A percentile compares a stretch with the other conserved stretches of the same genome.
Conservation (phyloP, 2,329 filamentous ascomycete genomes). For the Daldinia eschscholtzii region DNA sequence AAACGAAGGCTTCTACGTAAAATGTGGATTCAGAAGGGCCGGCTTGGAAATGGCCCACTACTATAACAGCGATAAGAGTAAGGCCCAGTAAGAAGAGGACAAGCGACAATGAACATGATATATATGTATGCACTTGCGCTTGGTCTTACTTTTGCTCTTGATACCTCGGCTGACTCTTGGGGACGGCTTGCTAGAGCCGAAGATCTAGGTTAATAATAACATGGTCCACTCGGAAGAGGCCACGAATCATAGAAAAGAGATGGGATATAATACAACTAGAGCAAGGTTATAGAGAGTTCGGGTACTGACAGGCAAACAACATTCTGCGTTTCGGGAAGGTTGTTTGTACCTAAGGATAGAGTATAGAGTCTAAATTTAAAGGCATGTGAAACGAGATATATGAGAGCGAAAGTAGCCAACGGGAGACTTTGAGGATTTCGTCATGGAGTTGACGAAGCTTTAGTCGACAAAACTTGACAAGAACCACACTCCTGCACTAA, state of each 20-base stretch:
- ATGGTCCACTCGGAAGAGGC: conserved; percentile 17
- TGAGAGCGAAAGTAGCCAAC: conserved; percentile 25
- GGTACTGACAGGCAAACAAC: conserved; percentile 21
- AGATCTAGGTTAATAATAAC: conserved; percentile 37
- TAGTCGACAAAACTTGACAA: conserved; percentile 23
- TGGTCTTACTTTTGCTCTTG: conserved; percentile 13
- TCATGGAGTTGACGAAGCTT: conserved; percentile 37
- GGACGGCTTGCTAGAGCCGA: conserved; percentile 30
- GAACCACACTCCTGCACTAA: conserved; percentile 32
- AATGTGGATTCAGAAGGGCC: conserved; percentile 93
- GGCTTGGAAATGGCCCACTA: conserved; percentile 98
- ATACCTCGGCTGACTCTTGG: conserved; percentile 31
- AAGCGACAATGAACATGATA: conserved; percentile 15
- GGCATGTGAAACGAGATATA: conserved; percentile 38
- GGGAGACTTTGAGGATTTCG: conserved; percentile 30
- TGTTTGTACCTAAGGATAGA: conserved; percentile 23
- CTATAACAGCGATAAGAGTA: conserved; percentile 73
- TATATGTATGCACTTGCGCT: conserved; percentile 12
- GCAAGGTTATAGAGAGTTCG: conserved; percentile 36
- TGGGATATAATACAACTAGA: conserved; percentile 29
- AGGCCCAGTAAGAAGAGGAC: conserved; percentile 49
- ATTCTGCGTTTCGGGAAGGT: conserved; percentile 16
- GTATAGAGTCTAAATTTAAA: conserved; percentile 38
- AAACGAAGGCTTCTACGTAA: conserved; percentile 98
- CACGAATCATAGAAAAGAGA: conserved; percentile 21